Evolutionary conservation across 805 yeast species (phyloP), one percentile per base, ranked within the genome.

Genomic region (Starmerella bombi): DNA sequence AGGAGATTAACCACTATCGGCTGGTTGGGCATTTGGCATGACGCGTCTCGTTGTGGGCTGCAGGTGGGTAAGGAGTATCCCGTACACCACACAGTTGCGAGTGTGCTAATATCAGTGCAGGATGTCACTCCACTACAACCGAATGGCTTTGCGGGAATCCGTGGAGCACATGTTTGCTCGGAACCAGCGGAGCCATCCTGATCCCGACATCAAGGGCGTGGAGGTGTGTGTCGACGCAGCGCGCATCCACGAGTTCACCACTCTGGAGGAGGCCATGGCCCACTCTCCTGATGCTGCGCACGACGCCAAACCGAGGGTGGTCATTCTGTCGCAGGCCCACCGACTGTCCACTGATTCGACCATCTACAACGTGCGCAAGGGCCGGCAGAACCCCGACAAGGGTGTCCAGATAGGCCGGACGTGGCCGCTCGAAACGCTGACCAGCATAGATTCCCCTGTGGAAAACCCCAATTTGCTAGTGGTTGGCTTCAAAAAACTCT

Each of bases 381-480:
- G 93, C 2, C 76, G 93, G 52, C 84, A 74, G 56, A 79, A 80
- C 50, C 64, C 71, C 8, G 80, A 81, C 50, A 77, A 80, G 1
- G 59, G 76, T 1, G 74, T 80, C 52, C 96, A 86, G 60, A 82
- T 86, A 38, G 97, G 97, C 25, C 71, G 95, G 53, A 80, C 93
- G 3, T 86, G 97, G 97, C 76, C 74, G 46, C 62, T 88, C 52
- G 80, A 72, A 44, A 93, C 82, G 50, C 63, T 88, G 48, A 58
- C 66, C 3, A 58, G 60, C 32, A 58, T 86, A 2, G 74, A 75
- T 25, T 66, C 71, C 41, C 82, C 77, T 44, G 42, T 56, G 1
- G 48, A 42, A 25, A 41, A 50, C 22, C 40, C 43, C 9, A 34
- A 40, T 45, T 25, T 69, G 61, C 21, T 69, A 69, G 10, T 69